Percentiles rank a stretch among this genome's conserved stretches.
These are phyloP conservation scores for Olyra latifolia DNA, from an alignment of 176 grass and related monocot genomes.

Conservation along the genomic window DNA sequence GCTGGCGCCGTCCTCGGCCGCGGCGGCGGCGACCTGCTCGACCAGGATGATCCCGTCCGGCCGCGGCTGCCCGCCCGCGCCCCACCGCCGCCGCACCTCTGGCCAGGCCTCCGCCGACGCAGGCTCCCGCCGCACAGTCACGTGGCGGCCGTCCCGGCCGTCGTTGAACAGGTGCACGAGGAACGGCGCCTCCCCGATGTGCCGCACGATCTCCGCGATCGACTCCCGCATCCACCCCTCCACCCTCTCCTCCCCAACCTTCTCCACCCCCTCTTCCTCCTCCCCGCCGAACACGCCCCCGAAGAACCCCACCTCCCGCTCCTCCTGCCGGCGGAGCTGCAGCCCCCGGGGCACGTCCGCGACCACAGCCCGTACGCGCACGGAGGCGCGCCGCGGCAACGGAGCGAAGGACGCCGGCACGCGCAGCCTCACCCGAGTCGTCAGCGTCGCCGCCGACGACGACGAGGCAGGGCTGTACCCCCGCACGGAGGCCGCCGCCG, in stretches of 20 bases:
- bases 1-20: slow-evolving; percentile 7
- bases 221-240: slow-evolving; percentile 46
- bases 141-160: slow-evolving; percentile 29
- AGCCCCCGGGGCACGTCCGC: slow-evolving; percentile 25
- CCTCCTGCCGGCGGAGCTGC: slow-evolving; percentile 14
- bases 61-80: slow-evolving; percentile 21
- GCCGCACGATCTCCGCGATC: slow-evolving; percentile 57
- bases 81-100: slow-evolving; percentile 60
- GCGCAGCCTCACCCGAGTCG: neutral
- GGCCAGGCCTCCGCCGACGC: slow-evolving; percentile 59
- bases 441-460: slow-evolving; percentile 11
- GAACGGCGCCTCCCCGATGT: slow-evolving; percentile 57
- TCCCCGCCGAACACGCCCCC: neutral
- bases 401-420: neutral
- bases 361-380: slow-evolving; percentile 22
- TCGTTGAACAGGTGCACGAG: slow-evolving; percentile 56
- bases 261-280: neutral
- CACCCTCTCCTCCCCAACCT: slow-evolving; percentile 31
- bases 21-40: slow-evolving; percentile 47
- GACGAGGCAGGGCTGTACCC: slow-evolving; percentile 31
- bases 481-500: slow-evolving; percentile 32
- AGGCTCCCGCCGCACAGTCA: slow-evolving; percentile 60
- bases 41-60: slow-evolving; percentile 88
- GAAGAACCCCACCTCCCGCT: neutral
- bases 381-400: neutral